These are phyloP conservation scores for Argentina anserina DNA, from an alignment of 306 rosid genomes.

Conservation along the genomic window DNA sequence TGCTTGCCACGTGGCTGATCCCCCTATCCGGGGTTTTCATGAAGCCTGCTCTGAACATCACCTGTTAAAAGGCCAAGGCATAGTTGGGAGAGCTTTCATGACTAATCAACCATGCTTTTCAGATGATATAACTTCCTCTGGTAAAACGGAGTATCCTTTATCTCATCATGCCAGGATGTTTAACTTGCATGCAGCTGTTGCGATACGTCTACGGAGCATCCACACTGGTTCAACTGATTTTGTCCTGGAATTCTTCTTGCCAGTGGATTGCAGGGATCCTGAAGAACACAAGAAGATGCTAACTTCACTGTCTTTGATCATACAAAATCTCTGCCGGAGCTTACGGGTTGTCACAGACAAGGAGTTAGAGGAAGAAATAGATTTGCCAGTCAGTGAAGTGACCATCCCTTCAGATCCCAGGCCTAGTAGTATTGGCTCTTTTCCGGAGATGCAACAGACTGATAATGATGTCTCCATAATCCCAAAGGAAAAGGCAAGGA, in stretches of 20 bases:
- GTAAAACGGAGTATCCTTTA: constrained; percentile 79
- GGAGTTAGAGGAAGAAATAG: constrained; percentile 56
- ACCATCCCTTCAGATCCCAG: constrained; percentile 22
- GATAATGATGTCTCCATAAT: constrained; percentile 31
- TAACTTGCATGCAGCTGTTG: constrained; percentile 73
- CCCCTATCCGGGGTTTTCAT: constrained; percentile 46
- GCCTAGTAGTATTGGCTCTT: constrained; percentile 22
- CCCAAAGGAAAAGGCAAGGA: constrained; percentile 31
- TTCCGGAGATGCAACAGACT: constrained; percentile 28
- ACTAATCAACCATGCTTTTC: constrained; percentile 86
- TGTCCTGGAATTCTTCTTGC: constrained; percentile 96
- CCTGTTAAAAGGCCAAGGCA: constrained; percentile 89
- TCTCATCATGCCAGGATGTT: constrained; percentile 87
- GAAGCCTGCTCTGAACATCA: constrained; percentile 99
- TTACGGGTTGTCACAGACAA: constrained; percentile 67
- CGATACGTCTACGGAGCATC: constrained; percentile 83
- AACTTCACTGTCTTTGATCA: constrained; percentile 62
- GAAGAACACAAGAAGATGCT: constrained; percentile 80
- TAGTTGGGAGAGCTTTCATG: constrained; percentile 76
- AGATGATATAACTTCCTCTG: constrained; percentile 52
- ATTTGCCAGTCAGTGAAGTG: constrained; percentile 32
- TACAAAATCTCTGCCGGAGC: constrained; percentile 59
- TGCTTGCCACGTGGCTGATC: constrained; percentile 79
- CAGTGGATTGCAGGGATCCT: constrained; percentile 58
- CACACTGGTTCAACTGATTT: constrained; percentile 53